Percentiles rank a stretch among this genome's conserved stretches.
These are phyloP conservation scores for Rhizomucor pusillus DNA, from an alignment of 371 early-diverging fungal species.

Conservation along the genomic window DNA sequence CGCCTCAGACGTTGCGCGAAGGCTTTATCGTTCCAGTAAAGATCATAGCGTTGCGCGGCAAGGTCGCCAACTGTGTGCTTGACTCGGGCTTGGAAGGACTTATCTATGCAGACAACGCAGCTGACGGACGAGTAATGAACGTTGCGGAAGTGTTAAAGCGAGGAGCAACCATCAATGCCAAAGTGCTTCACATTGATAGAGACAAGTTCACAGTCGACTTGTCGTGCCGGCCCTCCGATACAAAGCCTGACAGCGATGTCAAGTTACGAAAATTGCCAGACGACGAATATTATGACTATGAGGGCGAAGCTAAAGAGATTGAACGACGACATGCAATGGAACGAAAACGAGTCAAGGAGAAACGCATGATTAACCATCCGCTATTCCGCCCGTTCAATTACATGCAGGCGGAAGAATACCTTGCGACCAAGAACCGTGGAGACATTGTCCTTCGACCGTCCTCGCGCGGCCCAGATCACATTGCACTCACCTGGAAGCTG, in stretches of 20 bases:
- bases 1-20: slow-evolving; percentile 59
- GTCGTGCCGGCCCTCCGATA: slow-evolving; percentile 54
- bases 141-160: slow-evolving; percentile 60
- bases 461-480: slow-evolving; percentile 79
- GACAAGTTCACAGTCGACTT: slow-evolving; percentile 79
- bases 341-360: slow-evolving; percentile 39
- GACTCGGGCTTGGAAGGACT: slow-evolving; percentile 86
- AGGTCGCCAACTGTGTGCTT: slow-evolving; percentile 71
- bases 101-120: slow-evolving; percentile 64
- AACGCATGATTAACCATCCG: slow-evolving; percentile 78
- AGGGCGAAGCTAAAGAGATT: slow-evolving; percentile 54
- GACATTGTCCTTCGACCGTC: slow-evolving; percentile 93
- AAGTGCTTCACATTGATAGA: slow-evolving; percentile 75
- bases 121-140: slow-evolving; percentile 59
- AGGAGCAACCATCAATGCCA: slow-evolving; percentile 71
- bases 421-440: slow-evolving; percentile 69
- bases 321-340: slow-evolving; percentile 54
- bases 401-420: slow-evolving; percentile 73
- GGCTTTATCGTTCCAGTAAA: slow-evolving; percentile 68
- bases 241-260: slow-evolving; percentile 48
- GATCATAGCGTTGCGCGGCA: slow-evolving; percentile 64
- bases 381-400: slow-evolving; percentile 76
- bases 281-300: slow-evolving; percentile 71
- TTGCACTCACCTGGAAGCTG: slow-evolving; percentile 94
- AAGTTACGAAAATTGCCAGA: slow-evolving; percentile 40